Evolutionary conservation across 2,329 filamentous ascomycete species (phyloP).

Genomic region (Rhynchosporium agropyri): DNA sequence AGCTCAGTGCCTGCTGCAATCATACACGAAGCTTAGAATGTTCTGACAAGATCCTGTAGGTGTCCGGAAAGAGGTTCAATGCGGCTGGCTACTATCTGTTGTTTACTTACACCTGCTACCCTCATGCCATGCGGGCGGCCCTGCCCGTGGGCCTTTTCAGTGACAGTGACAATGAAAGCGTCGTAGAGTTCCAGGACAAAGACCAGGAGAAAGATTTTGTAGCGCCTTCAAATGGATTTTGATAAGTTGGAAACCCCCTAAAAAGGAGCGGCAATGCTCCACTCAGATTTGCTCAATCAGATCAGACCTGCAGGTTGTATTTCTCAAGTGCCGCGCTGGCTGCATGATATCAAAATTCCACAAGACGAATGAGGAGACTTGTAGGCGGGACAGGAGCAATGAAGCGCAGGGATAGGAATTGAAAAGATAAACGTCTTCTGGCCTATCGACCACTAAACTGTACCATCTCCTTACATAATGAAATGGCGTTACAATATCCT

Average conservation of each 20-base stretch:
- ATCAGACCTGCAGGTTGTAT: constrained; percentile 4
- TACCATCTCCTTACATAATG: constrained; percentile 23
- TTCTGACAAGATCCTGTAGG: constrained; percentile 19
- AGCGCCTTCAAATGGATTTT: no score
- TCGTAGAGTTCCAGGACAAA: no score
- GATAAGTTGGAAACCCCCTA: neutral
- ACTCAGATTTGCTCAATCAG: neutral
- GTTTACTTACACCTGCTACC: neutral
- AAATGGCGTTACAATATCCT: constrained; percentile 16
- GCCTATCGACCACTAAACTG: constrained; percentile 11
- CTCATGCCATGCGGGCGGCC: neutral
- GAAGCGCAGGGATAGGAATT: constrained; percentile 1
- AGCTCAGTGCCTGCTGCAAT: constrained; percentile 6
- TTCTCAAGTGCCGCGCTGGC: constrained; percentile 4
- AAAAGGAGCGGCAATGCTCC: neutral
- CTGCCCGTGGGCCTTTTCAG: neutral
- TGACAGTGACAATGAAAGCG: no score
- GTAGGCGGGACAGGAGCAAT: constrained; percentile 5
- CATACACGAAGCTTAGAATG: constrained; percentile 10
- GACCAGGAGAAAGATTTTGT: no score
- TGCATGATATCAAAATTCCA: constrained; percentile 6
- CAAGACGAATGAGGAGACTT: constrained; percentile 3
- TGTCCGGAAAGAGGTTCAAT: constrained; percentile 17
- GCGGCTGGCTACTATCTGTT: neutral
- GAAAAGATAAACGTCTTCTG: constrained; percentile 20